These are phyloP conservation scores for Amanita subjunquillea DNA, from an alignment of 768 basidiomycete genomes.

Conservation along the genomic window DNA sequence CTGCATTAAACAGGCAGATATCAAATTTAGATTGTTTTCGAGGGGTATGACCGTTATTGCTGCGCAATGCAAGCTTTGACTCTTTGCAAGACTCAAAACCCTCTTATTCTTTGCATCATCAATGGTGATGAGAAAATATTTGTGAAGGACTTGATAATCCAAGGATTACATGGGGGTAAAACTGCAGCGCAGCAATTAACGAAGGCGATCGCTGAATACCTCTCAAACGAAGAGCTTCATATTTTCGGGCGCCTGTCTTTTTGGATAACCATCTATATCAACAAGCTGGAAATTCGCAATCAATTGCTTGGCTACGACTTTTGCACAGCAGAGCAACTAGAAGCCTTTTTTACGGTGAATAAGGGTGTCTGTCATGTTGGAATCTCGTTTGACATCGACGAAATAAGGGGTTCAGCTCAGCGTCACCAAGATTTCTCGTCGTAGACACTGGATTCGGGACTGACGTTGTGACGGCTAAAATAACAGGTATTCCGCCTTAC, in stretches of 20 bases:
- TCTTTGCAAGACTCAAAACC: slow-evolving; percentile 40
- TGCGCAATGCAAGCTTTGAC: background rate
- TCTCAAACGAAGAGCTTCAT: slow-evolving; percentile 51
- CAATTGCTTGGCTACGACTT: slow-evolving; percentile 39
- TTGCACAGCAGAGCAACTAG: slow-evolving; percentile 57
- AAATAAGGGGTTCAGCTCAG: slow-evolving; percentile 56
- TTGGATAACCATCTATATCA: slow-evolving; percentile 67
- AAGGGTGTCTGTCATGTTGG: background rate
- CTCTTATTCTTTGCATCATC: slow-evolving; percentile 65
- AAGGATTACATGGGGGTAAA: slow-evolving; percentile 59
- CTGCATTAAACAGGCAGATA: slow-evolving; percentile 55
- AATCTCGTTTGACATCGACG: background rate
- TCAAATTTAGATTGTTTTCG: slow-evolving; percentile 45
- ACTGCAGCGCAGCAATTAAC: slow-evolving; percentile 57
- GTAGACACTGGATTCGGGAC: slow-evolving; percentile 61
- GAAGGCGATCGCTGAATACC: slow-evolving; percentile 56
- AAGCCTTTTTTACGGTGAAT: slow-evolving; percentile 49
- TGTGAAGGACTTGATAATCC: slow-evolving; percentile 41
- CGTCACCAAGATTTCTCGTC: slow-evolving; percentile 59
- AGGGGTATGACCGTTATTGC: slow-evolving; percentile 15
- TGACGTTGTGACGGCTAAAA: slow-evolving; percentile 55
- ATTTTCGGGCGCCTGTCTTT: slow-evolving; percentile 59
- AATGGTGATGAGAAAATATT: slow-evolving; percentile 69
- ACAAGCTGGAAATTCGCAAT: slow-evolving; percentile 45
- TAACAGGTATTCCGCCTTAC: slow-evolving; percentile 40